A percentile compares a stretch with the other conserved stretches of the same genome.
Conservation (phyloP, 768 basidiomycete genomes). For the Naganishia onofrii region DNA sequence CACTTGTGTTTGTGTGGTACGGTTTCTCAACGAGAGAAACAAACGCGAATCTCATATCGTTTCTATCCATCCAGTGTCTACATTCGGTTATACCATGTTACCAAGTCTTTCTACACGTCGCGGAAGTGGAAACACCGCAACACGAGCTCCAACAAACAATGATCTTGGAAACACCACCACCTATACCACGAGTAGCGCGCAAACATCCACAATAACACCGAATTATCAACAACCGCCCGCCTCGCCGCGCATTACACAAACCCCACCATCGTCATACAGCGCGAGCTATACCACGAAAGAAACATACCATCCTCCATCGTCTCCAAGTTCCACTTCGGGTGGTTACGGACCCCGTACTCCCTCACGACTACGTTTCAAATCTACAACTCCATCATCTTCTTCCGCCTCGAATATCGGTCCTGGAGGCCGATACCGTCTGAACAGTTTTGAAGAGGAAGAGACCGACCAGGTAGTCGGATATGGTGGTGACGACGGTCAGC, state of each 20-base stretch:
- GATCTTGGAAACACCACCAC: background rate
- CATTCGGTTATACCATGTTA: background rate
- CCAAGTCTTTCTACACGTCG: background rate
- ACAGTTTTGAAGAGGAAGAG: constrained; percentile 2
- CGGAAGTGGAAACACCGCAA: background rate
- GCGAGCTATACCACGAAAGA: background rate
- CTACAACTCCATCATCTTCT: background rate
- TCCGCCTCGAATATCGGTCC: background rate
- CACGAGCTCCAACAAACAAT: background rate
- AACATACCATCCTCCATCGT: background rate
- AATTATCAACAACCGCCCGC: background rate
- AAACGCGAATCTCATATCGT: background rate
- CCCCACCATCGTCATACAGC: background rate
- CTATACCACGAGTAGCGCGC: background rate
- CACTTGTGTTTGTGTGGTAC: too few relatives aligned
- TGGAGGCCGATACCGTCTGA: background rate
- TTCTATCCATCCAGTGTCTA: background rate
- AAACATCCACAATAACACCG: background rate
- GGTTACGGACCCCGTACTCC: constrained; percentile 1
- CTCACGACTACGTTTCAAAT: constrained; percentile 4
- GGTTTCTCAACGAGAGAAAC: background rate
- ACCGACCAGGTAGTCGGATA: background rate
- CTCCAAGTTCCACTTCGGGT: background rate
- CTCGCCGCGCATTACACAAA: background rate
- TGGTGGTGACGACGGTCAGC: too few relatives aligned